Percentiles rank a stretch among this genome's conserved stretches.
Evolutionary conservation across 768 basidiomycete genomes (phyloP).

Genomic region (Cystofilobasidium ferigula): DNA sequence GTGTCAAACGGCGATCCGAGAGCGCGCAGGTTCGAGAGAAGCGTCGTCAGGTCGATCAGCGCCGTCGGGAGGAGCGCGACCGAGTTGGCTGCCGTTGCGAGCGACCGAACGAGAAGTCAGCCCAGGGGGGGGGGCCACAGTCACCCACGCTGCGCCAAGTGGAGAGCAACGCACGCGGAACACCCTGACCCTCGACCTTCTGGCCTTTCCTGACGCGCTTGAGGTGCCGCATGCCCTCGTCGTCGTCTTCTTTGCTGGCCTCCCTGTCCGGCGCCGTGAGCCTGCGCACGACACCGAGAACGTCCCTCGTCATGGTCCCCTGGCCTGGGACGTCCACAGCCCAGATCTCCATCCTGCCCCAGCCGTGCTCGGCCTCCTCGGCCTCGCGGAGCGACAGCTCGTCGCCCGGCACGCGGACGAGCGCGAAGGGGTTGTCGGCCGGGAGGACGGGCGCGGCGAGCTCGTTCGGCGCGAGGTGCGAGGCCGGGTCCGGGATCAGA

Average conservation of each 20-base stretch:
- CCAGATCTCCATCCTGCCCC: conserved; percentile 23
- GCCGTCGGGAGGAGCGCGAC: conserved; percentile 30
- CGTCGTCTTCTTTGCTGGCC: not conserved
- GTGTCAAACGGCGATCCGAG: conserved; percentile 26
- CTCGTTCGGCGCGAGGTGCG: not conserved
- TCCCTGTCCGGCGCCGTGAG: not conserved
- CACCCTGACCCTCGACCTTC: not conserved
- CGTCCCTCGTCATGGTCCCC: conserved; percentile 19
- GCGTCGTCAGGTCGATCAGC: conserved; percentile 3
- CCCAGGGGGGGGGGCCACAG: not conserved
- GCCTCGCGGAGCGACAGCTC: conserved; percentile 11
- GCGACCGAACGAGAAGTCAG: not conserved
- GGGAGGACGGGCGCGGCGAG: conserved; percentile 7
- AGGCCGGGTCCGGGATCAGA: conserved; percentile 11
- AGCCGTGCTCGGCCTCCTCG: conserved; percentile 22
- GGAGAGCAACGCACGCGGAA: not conserved
- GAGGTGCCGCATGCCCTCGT: conserved; percentile 21
- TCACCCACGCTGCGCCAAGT: not conserved
- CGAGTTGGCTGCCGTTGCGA: conserved; percentile 20
- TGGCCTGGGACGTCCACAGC: conserved; percentile 19
- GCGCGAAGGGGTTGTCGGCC: conserved; percentile 13
- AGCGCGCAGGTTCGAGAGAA: conserved; percentile 24
- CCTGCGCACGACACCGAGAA: not conserved
- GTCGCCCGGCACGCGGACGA: conserved; percentile 10
- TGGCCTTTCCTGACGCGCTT: conserved; percentile 24